Conservation (phyloP, 2,329 filamentous ascomycete genomes). For the Neospermospora avenae region DNA sequence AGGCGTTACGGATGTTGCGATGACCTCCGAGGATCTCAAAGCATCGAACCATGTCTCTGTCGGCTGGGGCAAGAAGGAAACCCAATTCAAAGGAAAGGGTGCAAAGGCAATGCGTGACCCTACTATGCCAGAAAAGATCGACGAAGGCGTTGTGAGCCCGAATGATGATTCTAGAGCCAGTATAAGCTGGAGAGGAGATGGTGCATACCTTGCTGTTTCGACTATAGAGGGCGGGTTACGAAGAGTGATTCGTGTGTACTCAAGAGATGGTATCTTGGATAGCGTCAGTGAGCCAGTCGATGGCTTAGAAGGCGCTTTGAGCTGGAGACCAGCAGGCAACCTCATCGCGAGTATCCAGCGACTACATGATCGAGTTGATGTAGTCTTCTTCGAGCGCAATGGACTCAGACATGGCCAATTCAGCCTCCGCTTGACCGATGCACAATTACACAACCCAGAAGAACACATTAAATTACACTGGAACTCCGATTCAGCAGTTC, state of each 20-base stretch:
- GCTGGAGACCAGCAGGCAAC: constrained; percentile 90
- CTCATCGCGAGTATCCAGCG: constrained; percentile 84
- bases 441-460: constrained; percentile 52
- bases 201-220: constrained; percentile 85
- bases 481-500: constrained; percentile 89
- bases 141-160: constrained; percentile 72
- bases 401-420: constrained; percentile 97
- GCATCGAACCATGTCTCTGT: constrained; percentile 94
- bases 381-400: constrained; percentile 96
- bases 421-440: constrained; percentile 64
- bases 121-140: constrained; percentile 88
- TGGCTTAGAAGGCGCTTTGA: constrained; percentile 79
- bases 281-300: constrained; percentile 95
- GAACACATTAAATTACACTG: constrained; percentile 68
- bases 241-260: constrained; percentile 84
- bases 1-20: constrained; percentile 68
- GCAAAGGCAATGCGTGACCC: constrained; percentile 86
- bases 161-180: constrained; percentile 68
- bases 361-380: constrained; percentile 64
- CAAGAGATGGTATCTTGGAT: constrained; percentile 83
- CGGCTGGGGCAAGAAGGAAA: constrained; percentile 97
- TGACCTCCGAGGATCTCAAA: constrained; percentile 74
- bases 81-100: constrained; percentile 91
- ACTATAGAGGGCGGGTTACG: constrained; percentile 66
- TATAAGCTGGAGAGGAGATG: constrained; percentile 94